A percentile compares a stretch with the other conserved stretches of the same genome.
Evolutionary conservation across 2,329 filamentous ascomycete species (phyloP).

Genomic region (Microascus cirrosus): DNA sequence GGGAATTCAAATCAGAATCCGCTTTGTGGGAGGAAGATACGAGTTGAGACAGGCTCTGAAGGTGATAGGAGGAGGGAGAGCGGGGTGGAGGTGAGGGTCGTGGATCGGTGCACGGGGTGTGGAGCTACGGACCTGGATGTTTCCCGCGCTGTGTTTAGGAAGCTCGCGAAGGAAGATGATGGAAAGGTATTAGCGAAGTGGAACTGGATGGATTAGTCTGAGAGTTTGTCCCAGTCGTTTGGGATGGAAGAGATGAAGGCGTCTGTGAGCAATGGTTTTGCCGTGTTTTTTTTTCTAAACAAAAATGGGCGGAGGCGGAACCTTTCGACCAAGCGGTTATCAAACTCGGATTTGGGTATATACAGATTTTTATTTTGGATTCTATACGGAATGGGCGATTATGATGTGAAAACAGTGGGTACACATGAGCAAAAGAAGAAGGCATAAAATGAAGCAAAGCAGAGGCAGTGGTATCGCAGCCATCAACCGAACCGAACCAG

Average conservation of each 20-base stretch:
- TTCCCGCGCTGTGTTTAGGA: slow-evolving; percentile 31
- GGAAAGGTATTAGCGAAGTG: slow-evolving; percentile 14
- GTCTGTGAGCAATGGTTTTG: too few species aligned
- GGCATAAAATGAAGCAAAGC: background rate
- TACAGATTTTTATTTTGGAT: background rate
- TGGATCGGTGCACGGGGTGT: slow-evolving; percentile 53
- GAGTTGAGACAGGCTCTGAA: slow-evolving; percentile 34
- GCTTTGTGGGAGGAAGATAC: slow-evolving; percentile 53
- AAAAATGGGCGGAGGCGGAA: too few species aligned
- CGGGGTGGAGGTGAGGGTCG: slow-evolving; percentile 49
- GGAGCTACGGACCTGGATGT: slow-evolving; percentile 34
- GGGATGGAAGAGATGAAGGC: too few species aligned
- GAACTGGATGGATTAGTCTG: slow-evolving; percentile 10
- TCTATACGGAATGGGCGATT: background rate
- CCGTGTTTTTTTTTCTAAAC: too few species aligned
- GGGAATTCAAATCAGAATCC: slow-evolving; percentile 39
- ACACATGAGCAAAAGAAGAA: background rate
- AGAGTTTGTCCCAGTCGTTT: background rate
- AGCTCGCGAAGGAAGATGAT: slow-evolving; percentile 22
- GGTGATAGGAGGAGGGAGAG: slow-evolving; percentile 8
- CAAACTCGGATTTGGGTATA: background rate
- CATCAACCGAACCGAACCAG: background rate
- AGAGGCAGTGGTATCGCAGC: slow-evolving; percentile 2
- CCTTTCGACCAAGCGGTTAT: too few species aligned
- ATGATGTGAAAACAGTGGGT: background rate